Conservation (phyloP, 177 flowering plant genomes). For the Telopea speciosissima region DNA sequence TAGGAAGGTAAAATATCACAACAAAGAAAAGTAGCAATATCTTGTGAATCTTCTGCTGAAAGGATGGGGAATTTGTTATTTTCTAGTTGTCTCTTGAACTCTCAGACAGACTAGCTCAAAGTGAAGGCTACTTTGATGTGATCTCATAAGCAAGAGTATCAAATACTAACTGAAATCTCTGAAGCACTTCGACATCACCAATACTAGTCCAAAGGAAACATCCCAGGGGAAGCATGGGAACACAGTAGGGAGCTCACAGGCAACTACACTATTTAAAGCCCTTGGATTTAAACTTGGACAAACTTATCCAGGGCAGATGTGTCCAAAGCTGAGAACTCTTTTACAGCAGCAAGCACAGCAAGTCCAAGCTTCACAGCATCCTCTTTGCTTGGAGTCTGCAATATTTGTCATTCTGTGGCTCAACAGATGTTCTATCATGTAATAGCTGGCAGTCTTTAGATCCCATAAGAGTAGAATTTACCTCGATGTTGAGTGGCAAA, state of each 20-base stretch:
- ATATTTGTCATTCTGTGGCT: neutral
- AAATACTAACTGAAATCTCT: neutral
- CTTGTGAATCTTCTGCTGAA: neutral
- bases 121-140: neutral
- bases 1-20: neutral
- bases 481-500: slow-evolving; percentile 94
- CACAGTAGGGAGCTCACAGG: neutral
- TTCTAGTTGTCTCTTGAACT: neutral
- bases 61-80: neutral
- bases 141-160: neutral
- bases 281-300: slow-evolving; percentile 20
- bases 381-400: slow-evolving; percentile 66
- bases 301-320: slow-evolving; percentile 59
- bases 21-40: neutral
- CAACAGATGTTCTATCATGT: neutral
- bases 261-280: neutral
- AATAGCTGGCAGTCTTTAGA: neutral
- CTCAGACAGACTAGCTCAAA: neutral
- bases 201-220: neutral
- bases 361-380: slow-evolving; percentile 82
- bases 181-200: neutral
- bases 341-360: slow-evolving; percentile 56
- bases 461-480: slow-evolving; percentile 13
- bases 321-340: slow-evolving; percentile 75
- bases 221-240: neutral